phyloP scores from a whole-genome alignment of 129 eudicot genomes.

The Glebionis coronaria region DNA sequence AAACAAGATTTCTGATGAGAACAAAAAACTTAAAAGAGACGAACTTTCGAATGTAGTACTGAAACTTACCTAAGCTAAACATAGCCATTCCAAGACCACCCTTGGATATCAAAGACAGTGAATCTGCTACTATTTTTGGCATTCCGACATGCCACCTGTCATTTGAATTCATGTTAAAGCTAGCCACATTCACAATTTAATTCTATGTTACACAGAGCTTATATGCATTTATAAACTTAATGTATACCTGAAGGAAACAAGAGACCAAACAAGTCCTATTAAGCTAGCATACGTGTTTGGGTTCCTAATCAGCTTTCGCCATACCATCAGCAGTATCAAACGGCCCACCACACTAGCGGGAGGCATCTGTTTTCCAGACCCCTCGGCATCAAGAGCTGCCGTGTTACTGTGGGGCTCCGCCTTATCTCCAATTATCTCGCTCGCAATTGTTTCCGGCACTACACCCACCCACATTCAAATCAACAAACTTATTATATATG shows the following conservation, averaged over 20 bases:
- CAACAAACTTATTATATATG: too few species aligned
- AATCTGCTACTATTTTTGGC: slow-evolving; percentile 7
- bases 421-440: not conserved
- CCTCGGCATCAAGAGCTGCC: not conserved
- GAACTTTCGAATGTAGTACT: not conserved
- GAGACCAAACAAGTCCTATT: slow-evolving; percentile 4
- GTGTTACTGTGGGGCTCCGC: not conserved
- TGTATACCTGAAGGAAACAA: slow-evolving; percentile 20
- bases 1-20: too few species aligned
- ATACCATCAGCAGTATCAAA: slow-evolving; percentile 12
- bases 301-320: slow-evolving; percentile 9
- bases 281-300: slow-evolving; percentile 9
- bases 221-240: not conserved
- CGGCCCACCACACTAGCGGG: slow-evolving; percentile 7
- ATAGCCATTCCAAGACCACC: slow-evolving; percentile 74
- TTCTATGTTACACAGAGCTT: too few species aligned
- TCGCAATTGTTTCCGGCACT: not conserved
- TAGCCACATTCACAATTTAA: too few species aligned
- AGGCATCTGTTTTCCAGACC: slow-evolving; percentile 4
- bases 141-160: slow-evolving; percentile 1
- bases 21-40: not conserved
- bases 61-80: slow-evolving; percentile 63
- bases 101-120: slow-evolving; percentile 1
- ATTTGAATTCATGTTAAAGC: not conserved
- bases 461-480: too few species aligned